Conservation (phyloP, 768 basidiomycete species). For the Boletus sensibilis region DNA sequence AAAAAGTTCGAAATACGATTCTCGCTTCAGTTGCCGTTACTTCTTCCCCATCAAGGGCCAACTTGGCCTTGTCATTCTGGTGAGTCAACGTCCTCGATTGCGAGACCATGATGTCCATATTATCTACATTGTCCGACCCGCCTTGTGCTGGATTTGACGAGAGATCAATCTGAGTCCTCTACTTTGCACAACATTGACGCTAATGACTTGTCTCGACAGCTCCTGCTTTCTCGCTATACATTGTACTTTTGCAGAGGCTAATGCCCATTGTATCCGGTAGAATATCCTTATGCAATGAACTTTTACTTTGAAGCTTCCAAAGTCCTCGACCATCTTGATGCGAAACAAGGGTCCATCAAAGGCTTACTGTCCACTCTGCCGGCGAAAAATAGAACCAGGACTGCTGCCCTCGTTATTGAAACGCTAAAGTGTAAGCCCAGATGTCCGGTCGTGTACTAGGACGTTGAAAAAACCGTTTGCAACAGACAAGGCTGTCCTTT, state of each 20-base stretch:
- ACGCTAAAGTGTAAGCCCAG: slow-evolving; percentile 83
- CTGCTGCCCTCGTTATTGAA: slow-evolving; percentile 87
- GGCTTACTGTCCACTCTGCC: slow-evolving; percentile 72
- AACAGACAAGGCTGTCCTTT: slow-evolving; percentile 75
- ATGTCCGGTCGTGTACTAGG: background rate
- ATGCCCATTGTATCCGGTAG: slow-evolving; percentile 28
- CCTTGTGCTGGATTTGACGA: slow-evolving; percentile 52
- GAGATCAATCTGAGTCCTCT: slow-evolving; percentile 26
- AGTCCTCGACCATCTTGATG: slow-evolving; percentile 80
- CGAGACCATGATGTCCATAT: slow-evolving; percentile 54
- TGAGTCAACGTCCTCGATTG: slow-evolving; percentile 18
- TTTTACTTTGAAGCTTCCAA: slow-evolving; percentile 92
- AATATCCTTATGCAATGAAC: slow-evolving; percentile 62
- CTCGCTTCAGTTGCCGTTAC: background rate
- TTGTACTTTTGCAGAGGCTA: slow-evolving; percentile 26
- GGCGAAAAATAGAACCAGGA: slow-evolving; percentile 72
- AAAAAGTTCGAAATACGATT: background rate
- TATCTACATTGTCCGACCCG: slow-evolving; percentile 94
- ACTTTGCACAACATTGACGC: slow-evolving; percentile 12
- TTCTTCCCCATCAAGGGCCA: background rate
- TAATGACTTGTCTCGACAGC: slow-evolving; percentile 29
- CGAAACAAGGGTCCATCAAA: slow-evolving; percentile 91
- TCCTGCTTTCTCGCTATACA: slow-evolving; percentile 15
- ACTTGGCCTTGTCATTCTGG: slow-evolving; percentile 3
- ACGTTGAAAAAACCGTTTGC: slow-evolving; percentile 3